phyloP scores from a whole-genome alignment of 2,329 filamentous ascomycete species.

The Colletotrichum cuscutae region DNA sequence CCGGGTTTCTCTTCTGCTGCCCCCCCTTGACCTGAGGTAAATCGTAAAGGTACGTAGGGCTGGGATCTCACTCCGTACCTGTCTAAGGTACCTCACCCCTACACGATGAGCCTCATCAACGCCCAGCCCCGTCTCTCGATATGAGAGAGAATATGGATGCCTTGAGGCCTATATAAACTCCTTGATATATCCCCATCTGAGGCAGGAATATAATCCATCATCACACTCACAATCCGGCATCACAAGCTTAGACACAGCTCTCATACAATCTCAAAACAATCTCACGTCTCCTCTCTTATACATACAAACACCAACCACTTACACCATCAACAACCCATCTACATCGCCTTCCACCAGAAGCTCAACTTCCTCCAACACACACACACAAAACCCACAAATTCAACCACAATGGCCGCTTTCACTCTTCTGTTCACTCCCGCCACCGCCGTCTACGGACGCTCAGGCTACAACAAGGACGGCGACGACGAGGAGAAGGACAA shows the following conservation, averaged over 20 bases:
- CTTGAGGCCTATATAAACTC: slow-evolving; percentile 30
- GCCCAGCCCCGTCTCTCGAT: not conserved
- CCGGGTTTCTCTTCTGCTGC: not conserved
- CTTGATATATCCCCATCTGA: slow-evolving; percentile 12
- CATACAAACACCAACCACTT: slow-evolving; percentile 35
- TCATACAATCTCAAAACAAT: not conserved
- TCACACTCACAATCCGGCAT: slow-evolving; percentile 22
- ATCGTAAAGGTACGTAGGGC: not conserved
- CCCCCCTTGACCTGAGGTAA: slow-evolving; percentile 1
- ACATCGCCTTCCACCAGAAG: not conserved
- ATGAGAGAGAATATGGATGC: not conserved
- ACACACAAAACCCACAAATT: slow-evolving; percentile 7
- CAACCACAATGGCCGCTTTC: slow-evolving; percentile 49
- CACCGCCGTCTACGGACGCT: slow-evolving; percentile 52
- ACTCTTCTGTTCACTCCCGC: slow-evolving; percentile 44
- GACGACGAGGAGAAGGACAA: slow-evolving; percentile 41
- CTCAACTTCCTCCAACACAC: not conserved
- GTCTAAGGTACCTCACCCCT: not conserved
- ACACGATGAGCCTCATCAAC: slow-evolving; percentile 24
- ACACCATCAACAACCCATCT: slow-evolving; percentile 39
- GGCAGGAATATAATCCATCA: slow-evolving; percentile 9
- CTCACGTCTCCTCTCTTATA: slow-evolving; percentile 29
- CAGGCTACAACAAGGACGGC: slow-evolving; percentile 54
- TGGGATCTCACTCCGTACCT: slow-evolving; percentile 20
- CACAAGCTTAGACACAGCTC: slow-evolving; percentile 8